Evolutionary conservation across 2,329 filamentous ascomycete species (phyloP).

Genomic region (Fusarium sp.): DNA sequence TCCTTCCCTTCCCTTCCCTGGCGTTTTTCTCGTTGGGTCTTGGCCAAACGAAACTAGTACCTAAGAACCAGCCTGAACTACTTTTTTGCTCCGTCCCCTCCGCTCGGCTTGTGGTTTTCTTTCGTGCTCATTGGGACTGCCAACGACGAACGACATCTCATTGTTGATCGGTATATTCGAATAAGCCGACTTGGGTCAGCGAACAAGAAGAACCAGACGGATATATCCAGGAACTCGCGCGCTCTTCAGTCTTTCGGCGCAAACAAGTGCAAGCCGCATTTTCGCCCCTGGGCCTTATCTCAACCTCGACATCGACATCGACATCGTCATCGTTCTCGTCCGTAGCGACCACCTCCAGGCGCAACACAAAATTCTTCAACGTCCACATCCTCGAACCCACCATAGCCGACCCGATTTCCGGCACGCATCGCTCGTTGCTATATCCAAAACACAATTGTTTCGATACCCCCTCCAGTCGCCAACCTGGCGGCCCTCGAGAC

Average conservation of each 20-base stretch:
- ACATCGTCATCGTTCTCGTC: constrained; percentile 36
- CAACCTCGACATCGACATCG: constrained; percentile 17
- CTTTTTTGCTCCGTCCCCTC: constrained; percentile 42
- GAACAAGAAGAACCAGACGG: constrained; percentile 2
- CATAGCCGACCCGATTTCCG: constrained; percentile 21
- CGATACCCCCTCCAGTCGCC: constrained; percentile 54
- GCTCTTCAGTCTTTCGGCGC: constrained; percentile 22
- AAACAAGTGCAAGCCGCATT: constrained; percentile 36
- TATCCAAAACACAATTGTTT: constrained; percentile 34
- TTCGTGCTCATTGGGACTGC: constrained; percentile 22
- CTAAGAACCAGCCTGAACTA: constrained; percentile 23
- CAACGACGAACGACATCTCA: neutral
- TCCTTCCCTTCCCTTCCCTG: constrained; percentile 25
- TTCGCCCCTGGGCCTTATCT: constrained; percentile 40
- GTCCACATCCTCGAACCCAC: neutral
- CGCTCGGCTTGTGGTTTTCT: constrained; percentile 25
- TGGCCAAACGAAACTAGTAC: constrained; percentile 20
- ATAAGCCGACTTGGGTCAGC: constrained; percentile 13
- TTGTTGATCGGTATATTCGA: constrained; percentile 20
- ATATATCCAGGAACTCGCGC: constrained; percentile 19
- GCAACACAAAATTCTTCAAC: constrained; percentile 15
- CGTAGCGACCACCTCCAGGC: constrained; percentile 21
- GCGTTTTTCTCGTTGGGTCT: constrained; percentile 33
- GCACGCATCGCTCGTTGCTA: constrained; percentile 17
- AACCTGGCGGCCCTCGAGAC: constrained; percentile 73